phyloP scores from a whole-genome alignment of 1,139 yeast genomes.

The Nadsonia commutata region DNA sequence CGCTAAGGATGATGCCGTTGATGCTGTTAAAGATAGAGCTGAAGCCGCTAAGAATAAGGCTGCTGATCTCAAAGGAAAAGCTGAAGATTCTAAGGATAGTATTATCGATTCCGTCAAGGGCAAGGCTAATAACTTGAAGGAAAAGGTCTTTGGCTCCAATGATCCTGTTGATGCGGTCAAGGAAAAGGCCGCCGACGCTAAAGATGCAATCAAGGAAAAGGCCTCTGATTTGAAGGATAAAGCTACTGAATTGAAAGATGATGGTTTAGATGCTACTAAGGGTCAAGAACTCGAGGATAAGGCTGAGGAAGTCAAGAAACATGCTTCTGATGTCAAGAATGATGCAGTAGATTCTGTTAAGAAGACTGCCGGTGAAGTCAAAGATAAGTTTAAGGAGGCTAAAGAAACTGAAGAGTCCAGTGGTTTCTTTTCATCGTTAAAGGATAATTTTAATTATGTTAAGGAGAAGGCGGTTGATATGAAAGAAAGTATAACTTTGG shows the following conservation, averaged over 20 bases:
- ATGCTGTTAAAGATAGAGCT: constrained; percentile 12
- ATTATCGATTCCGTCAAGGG: constrained; percentile 7
- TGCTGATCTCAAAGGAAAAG: constrained; percentile 7
- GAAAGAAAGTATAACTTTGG: background rate
- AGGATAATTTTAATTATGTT: background rate
- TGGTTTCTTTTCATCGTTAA: background rate
- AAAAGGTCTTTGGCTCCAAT: too few relatives aligned
- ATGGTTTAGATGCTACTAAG: background rate
- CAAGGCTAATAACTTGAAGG: constrained; percentile 7
- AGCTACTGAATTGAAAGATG: background rate
- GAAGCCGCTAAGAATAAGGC: constrained; percentile 6
- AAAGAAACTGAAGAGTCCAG: constrained; percentile 8
- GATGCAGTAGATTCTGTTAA: constrained; percentile 7
- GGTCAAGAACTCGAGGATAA: constrained; percentile 2
- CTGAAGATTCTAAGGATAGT: background rate
- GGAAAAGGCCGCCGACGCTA: background rate
- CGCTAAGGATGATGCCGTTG: constrained; percentile 6
- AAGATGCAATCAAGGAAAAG: constrained; percentile 4
- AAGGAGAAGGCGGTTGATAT: constrained; percentile 1
- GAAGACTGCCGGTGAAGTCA: background rate
- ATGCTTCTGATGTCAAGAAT: constrained; percentile 3
- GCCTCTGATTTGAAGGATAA: constrained; percentile 2
- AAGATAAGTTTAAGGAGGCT: constrained; percentile 6
- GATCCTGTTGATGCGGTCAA: background rate
- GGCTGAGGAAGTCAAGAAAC: constrained; percentile 1